A percentile compares a stretch with the other conserved stretches of the same genome.
phyloP scores from a whole-genome alignment of 1,284 basidiomycete species.

The Clitocybe nebularis region DNA sequence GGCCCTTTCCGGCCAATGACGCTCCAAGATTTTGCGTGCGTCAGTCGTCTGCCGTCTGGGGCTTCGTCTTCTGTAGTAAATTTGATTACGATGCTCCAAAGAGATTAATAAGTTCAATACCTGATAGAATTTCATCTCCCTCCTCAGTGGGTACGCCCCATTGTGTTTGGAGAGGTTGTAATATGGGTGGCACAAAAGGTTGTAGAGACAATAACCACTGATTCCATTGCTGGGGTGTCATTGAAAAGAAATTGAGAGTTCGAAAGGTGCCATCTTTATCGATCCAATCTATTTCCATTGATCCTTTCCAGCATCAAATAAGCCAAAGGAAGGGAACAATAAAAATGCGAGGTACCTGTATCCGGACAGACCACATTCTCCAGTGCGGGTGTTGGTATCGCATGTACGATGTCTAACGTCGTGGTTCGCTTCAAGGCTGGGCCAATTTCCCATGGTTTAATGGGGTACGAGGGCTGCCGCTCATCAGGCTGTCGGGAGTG shows the following conservation, averaged over 20 bases:
- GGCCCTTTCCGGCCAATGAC: slow-evolving; percentile 32
- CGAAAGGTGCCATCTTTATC: slow-evolving; percentile 17
- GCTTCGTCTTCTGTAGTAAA: slow-evolving; percentile 22
- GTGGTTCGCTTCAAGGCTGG: slow-evolving; percentile 25
- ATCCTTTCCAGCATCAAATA: slow-evolving; percentile 16
- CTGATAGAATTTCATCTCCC: slow-evolving; percentile 18
- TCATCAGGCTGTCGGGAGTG: not conserved
- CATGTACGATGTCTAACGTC: slow-evolving; percentile 26
- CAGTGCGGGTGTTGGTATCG: slow-evolving; percentile 25
- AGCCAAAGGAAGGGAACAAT: not conserved
- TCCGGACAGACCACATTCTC: slow-evolving; percentile 25
- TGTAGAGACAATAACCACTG: slow-evolving; percentile 31
- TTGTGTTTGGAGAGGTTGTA: slow-evolving; percentile 18
- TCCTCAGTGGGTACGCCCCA: slow-evolving; percentile 16
- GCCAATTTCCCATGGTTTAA: slow-evolving; percentile 33
- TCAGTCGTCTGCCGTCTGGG: slow-evolving; percentile 20
- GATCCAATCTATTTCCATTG: slow-evolving; percentile 29
- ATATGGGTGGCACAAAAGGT: slow-evolving; percentile 24
- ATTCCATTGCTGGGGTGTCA: slow-evolving; percentile 26
- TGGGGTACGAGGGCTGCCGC: slow-evolving; percentile 22
- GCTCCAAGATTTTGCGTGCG: slow-evolving; percentile 34
- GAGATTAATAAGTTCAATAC: slow-evolving; percentile 13
- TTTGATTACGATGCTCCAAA: not conserved
- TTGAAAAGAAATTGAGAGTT: slow-evolving; percentile 24
- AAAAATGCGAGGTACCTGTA: slow-evolving; percentile 18